A percentile compares a stretch with the other conserved stretches of the same genome.
Conservation (phyloP, 75 land plant genomes). For the Chamaecyparis obtusa region DNA sequence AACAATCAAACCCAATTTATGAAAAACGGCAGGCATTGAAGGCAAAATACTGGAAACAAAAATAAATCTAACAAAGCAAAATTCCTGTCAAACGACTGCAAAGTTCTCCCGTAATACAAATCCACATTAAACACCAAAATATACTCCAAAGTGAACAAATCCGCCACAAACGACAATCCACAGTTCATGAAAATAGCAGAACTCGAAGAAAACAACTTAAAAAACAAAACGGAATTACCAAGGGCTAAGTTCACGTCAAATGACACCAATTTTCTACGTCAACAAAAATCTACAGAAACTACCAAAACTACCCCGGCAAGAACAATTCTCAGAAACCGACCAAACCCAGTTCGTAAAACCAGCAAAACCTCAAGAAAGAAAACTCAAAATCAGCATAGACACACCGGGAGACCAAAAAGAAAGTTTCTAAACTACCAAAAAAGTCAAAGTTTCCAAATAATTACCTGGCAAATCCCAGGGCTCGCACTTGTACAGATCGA, state of each 20-base stretch:
- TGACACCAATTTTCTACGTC: background rate
- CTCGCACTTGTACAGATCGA: slow-evolving; percentile 71
- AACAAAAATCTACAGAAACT: background rate
- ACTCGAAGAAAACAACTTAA: background rate
- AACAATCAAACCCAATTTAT: background rate
- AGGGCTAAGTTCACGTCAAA: background rate
- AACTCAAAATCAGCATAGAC: background rate
- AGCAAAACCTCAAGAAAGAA: background rate
- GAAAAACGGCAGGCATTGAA: background rate
- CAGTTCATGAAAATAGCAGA: background rate
- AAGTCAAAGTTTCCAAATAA: background rate
- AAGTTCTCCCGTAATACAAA: background rate
- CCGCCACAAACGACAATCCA: background rate
- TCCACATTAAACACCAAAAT: background rate
- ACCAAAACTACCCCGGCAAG: background rate
- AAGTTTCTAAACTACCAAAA: background rate
- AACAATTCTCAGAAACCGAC: background rate
- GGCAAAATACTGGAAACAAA: background rate
- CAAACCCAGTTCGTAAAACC: background rate
- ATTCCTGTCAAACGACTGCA: background rate
- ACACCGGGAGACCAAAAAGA: background rate
- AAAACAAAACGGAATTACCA: background rate
- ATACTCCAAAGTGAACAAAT: background rate
- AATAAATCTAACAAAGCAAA: background rate
- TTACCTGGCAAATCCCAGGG: slow-evolving; percentile 80